Percentiles rank a stretch among this genome's conserved stretches.
These are phyloP conservation scores for Barnettozyma pratensis DNA, from an alignment of 805 yeast genomes.

Conservation along the genomic window DNA sequence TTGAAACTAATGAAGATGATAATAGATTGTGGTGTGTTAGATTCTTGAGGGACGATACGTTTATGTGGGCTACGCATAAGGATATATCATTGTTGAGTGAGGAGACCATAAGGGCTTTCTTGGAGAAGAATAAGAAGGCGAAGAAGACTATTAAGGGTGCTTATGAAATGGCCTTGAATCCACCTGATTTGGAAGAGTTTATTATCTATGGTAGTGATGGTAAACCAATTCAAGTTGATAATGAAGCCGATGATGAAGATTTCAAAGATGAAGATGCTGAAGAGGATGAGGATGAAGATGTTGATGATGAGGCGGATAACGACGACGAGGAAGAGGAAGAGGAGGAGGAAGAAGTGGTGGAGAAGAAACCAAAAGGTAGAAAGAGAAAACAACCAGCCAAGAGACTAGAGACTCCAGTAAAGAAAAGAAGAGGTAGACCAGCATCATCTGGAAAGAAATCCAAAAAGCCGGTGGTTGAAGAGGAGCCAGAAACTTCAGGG, in stretches of 20 bases:
- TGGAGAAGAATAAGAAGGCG: constrained; percentile 31
- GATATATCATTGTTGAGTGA: constrained; percentile 45
- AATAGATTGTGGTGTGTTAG: constrained; percentile 46
- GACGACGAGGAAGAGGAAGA: constrained; percentile 20
- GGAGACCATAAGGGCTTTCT: constrained; percentile 37
- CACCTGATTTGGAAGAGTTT: constrained; percentile 43
- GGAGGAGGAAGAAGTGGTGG: constrained; percentile 7
- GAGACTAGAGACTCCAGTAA: constrained; percentile 10
- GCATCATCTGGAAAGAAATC: constrained; percentile 3
- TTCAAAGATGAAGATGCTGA: constrained; percentile 28
- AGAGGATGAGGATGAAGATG: constrained; percentile 24
- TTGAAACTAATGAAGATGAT: constrained; percentile 2
- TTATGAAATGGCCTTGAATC: constrained; percentile 48
- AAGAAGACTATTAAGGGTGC: constrained; percentile 45
- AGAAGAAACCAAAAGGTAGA: constrained; percentile 6
- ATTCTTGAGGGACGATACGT: constrained; percentile 68
- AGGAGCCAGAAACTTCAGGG: constrained; percentile 21
- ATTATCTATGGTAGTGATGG: constrained; percentile 38
- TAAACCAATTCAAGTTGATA: constrained; percentile 29
- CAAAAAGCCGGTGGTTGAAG: constrained; percentile 9
- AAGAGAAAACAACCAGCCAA: constrained; percentile 12
- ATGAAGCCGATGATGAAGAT: constrained; percentile 30
- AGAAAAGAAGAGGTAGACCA: constrained; percentile 11
- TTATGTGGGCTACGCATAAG: constrained; percentile 54
- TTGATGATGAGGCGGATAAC: constrained; percentile 23